A percentile compares a stretch with the other conserved stretches of the same genome.
Evolutionary conservation across 176 grass and related monocot species (phyloP).

Genomic region (Juncus effusus): DNA sequence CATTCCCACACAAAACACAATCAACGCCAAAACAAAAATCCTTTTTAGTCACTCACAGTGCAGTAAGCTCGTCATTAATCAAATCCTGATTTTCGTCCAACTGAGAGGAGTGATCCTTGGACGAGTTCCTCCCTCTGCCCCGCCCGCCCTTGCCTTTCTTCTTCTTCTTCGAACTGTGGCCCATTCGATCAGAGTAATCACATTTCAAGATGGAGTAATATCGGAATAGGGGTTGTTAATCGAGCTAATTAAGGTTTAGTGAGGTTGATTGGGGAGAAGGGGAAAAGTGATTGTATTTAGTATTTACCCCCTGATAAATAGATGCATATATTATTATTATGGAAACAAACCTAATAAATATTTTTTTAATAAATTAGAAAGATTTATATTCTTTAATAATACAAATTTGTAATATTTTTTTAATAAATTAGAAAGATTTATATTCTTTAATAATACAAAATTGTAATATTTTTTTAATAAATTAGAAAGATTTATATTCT

Average conservation of each 20-base stretch:
- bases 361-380: no score
- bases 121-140: slow-evolving; percentile 40
- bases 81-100: slow-evolving; percentile 53
- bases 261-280: not conserved
- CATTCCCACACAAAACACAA: slow-evolving; percentile 4
- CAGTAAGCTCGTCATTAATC: slow-evolving; percentile 75
- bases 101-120: slow-evolving; percentile 69
- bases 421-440: no score
- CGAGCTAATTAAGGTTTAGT: not conserved
- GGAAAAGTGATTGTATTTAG: no score
- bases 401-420: no score
- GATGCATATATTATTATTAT: no score
- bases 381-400: no score
- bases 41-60: slow-evolving; percentile 46
- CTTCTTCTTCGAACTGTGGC: slow-evolving; percentile 86
- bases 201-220: not conserved
- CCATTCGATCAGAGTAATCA: slow-evolving; percentile 43
- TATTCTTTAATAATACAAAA: no score
- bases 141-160: slow-evolving; percentile 63
- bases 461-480: no score
- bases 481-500: no score
- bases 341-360: no score
- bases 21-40: not conserved
- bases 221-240: not conserved
- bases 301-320: no score